A percentile compares a stretch with the other conserved stretches of the same genome.
phyloP scores from a whole-genome alignment of 345 rosid genomes.

The Syzygium jambos region DNA sequence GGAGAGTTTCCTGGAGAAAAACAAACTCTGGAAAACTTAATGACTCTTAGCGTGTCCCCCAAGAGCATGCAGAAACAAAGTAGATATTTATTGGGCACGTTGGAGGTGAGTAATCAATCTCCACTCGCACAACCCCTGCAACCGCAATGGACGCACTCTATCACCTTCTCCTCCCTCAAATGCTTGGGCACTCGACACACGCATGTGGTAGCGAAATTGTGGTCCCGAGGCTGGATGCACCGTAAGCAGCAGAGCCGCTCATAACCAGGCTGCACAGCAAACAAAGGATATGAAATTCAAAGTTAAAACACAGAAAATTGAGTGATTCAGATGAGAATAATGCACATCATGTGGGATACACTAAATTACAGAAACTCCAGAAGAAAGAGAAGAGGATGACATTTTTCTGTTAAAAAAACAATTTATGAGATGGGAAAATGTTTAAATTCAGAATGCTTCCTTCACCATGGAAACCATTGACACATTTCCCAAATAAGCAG shows the following conservation, averaged over 20 bases:
- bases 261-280: slow-evolving; percentile 57
- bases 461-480: background rate
- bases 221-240: slow-evolving; percentile 85
- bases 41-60: background rate
- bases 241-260: slow-evolving; percentile 79
- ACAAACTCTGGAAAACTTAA: background rate
- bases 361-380: too few relatives aligned
- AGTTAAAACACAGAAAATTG: background rate
- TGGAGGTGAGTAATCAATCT: slow-evolving; percentile 20
- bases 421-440: background rate
- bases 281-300: background rate
- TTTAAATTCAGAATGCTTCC: background rate
- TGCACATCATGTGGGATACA: background rate
- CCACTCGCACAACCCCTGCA: slow-evolving; percentile 81
- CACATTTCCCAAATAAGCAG: background rate
- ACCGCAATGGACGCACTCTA: slow-evolving; percentile 84
- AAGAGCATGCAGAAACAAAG: background rate
- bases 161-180: slow-evolving; percentile 75
- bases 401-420: background rate
- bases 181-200: slow-evolving; percentile 75
- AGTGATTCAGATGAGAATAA: background rate
- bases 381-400: background rate
- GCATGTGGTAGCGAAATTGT: slow-evolving; percentile 77
- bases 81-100: background rate
- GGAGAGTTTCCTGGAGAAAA: background rate